Percentiles rank a stretch among this genome's conserved stretches.
Evolutionary conservation across 1,284 basidiomycete species (phyloP).

Genomic region (Pterulicium gracile): DNA sequence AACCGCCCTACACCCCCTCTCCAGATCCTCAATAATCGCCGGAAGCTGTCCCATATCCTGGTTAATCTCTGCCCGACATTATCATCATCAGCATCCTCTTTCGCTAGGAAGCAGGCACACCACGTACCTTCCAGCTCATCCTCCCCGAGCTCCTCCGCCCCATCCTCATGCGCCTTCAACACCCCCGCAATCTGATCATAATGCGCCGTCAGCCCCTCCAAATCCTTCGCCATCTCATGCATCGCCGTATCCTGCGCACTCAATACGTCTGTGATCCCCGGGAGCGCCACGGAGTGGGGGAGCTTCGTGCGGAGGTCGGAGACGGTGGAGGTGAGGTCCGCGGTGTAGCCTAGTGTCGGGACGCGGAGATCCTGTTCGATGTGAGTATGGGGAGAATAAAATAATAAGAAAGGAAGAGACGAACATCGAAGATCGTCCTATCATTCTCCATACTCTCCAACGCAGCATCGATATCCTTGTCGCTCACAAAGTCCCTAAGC

Average conservation of each 20-base stretch:
- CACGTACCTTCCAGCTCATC: slow-evolving; percentile 56
- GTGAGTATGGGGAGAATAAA: slow-evolving; percentile 4
- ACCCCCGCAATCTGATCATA: slow-evolving; percentile 65
- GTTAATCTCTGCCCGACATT: slow-evolving; percentile 65
- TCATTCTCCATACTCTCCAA: slow-evolving; percentile 63
- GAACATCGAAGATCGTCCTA: slow-evolving; percentile 51
- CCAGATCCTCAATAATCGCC: slow-evolving; percentile 58
- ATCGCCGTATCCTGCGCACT: slow-evolving; percentile 44
- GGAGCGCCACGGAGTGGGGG: slow-evolving; percentile 31
- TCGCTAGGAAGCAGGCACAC: too few relatives aligned
- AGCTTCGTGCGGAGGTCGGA: slow-evolving; percentile 39
- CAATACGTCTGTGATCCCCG: slow-evolving; percentile 39
- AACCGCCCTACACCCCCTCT: slow-evolving; percentile 41
- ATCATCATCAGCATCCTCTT: too few relatives aligned
- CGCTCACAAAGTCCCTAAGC: slow-evolving; percentile 72
- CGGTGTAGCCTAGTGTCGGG: slow-evolving; percentile 46
- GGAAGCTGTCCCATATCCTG: slow-evolving; percentile 68
- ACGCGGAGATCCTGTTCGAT: slow-evolving; percentile 6
- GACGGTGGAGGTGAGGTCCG: slow-evolving; percentile 42
- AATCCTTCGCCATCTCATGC: slow-evolving; percentile 54
- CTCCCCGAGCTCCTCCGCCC: slow-evolving; percentile 48
- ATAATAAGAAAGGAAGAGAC: slow-evolving; percentile 15
- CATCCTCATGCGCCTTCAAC: slow-evolving; percentile 52
- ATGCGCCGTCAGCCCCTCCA: slow-evolving; percentile 60
- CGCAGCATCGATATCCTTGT: slow-evolving; percentile 63